Evolutionary conservation across 2,329 filamentous ascomycete species (phyloP), one percentile per base, ranked within the genome.

Genomic region (Fusarium burgessii): DNA sequence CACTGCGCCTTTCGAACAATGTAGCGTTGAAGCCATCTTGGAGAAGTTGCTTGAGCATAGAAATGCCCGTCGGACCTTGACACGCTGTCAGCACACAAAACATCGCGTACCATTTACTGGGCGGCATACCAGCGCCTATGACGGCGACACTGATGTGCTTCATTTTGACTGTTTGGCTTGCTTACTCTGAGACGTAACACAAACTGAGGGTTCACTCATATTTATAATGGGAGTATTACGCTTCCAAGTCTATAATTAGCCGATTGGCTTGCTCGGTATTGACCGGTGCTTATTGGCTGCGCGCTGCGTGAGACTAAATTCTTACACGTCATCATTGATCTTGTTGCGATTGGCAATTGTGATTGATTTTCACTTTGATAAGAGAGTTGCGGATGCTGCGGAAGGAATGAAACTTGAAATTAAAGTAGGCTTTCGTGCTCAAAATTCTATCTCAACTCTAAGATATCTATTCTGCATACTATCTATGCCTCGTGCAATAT

Each of bases 41-140:
- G 0, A 70, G 56, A 2, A 70, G 27, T 18, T 70, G 67, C 4
- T 70, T 70, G 5, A 70, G 56, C 66, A 70, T 70, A 0, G 67
- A 62, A n/a, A 70, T 66, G 5, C 67, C 67, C 18, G 55, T 62
- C 3, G 67, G 67, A 1, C 67, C 66, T 70, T 9, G 10, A 1
- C 2, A 11, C 0, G 10, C 35, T 32, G 20, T 4, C 7, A 4
- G 61, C 61, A n/a, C n/a, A n/a, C n/a, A n/a, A n/a, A n/a, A n/a
- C n/a, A n/a, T n/a, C n/a, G n/a, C n/a, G n/a, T n/a, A n/a, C n/a
- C n/a, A n/a, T n/a, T n/a, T n/a, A n/a, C n/a, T n/a, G n/a, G n/a
- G n/a, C n/a, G n/a, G n/a, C n/a, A n/a, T n/a, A n/a, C n/a, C n/a
- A 4, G 61, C 61, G n/a, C 61, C 61, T 33, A 64, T 38, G 4